Evolutionary conservation across 2,329 filamentous ascomycete species (phyloP).

Genomic region (Ceratocystis alfenasii): DNA sequence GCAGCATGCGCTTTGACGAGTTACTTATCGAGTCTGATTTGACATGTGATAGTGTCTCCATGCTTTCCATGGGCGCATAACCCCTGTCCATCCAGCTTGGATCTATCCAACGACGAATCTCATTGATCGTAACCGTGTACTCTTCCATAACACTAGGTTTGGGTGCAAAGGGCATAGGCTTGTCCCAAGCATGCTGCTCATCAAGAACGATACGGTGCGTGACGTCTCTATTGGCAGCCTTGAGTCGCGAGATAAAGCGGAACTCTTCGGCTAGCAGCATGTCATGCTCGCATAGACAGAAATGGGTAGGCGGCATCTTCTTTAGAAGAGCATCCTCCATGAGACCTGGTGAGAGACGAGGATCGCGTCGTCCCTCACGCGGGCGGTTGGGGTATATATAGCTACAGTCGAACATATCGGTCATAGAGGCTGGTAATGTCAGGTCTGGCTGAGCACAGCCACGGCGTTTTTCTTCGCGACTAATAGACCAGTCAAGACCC

Average conservation of each 20-base stretch:
- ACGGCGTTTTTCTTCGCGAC: constrained; percentile 44
- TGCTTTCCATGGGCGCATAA: constrained; percentile 7
- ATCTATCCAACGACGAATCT: constrained; percentile 35
- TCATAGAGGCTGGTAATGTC: constrained; percentile 45
- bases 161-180: constrained; percentile 35
- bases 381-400: constrained; percentile 45
- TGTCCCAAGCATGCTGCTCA: constrained; percentile 40
- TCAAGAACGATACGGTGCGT: constrained; percentile 35
- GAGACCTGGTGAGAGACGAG: constrained; percentile 46
- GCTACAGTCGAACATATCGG: constrained; percentile 50
- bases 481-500: constrained; percentile 47
- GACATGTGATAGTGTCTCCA: constrained; percentile 4
- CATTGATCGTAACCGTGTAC: constrained; percentile 35
- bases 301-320: constrained; percentile 42
- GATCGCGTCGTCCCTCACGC: constrained; percentile 37
- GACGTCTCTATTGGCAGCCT: constrained; percentile 28
- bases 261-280: constrained; percentile 52
- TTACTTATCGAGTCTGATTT: background rate
- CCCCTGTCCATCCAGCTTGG: constrained; percentile 24
- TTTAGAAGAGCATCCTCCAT: constrained; percentile 42
- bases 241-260: constrained; percentile 47
- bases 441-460: constrained; percentile 44
- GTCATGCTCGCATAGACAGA: constrained; percentile 53
- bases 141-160: constrained; percentile 37
- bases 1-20: constrained; percentile 8